Conservation (phyloP, 768 basidiomycete species). For the Agrocybe chaxingu region DNA sequence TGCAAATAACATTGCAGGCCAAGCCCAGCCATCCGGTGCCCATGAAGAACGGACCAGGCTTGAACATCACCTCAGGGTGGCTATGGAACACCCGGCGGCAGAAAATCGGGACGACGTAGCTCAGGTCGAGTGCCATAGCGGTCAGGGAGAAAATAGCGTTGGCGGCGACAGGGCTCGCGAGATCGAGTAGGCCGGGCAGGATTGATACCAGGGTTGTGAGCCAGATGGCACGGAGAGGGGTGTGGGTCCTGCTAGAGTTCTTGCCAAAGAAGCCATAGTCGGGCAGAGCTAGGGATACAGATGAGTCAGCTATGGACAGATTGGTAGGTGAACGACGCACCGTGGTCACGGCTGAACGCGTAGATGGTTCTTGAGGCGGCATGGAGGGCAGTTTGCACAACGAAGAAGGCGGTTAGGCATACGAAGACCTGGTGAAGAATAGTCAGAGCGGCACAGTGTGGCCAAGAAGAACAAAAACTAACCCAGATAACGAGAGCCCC, state of each 20-base stretch:
- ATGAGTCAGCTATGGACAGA: not conserved
- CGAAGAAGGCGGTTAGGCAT: conserved; percentile 86
- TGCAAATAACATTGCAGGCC: conserved; percentile 61
- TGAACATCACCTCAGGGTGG: conserved; percentile 82
- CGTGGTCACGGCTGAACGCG: conserved; percentile 81
- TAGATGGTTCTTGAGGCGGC: conserved; percentile 80
- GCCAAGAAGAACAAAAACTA: conserved; percentile 2
- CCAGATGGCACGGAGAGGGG: conserved; percentile 80
- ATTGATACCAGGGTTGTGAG: conserved; percentile 63
- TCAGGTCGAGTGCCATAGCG: conserved; percentile 73
- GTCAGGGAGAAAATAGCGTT: conserved; percentile 82
- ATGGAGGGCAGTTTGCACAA: conserved; percentile 77
- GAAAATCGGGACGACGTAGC: conserved; percentile 82
- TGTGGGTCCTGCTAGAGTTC: conserved; percentile 58
- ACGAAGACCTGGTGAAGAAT: conserved; percentile 51
- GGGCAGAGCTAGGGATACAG: conserved; percentile 50
- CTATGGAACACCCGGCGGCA: conserved; percentile 63
- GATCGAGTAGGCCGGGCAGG: conserved; percentile 69
- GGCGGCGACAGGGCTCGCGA: conserved; percentile 74
- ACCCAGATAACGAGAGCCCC: conserved; percentile 82
- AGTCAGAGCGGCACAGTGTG: not conserved
- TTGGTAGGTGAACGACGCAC: conserved; percentile 23
- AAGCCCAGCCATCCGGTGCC: conserved; percentile 64
- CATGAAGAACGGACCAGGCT: conserved; percentile 86
- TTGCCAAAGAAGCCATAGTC: conserved; percentile 77